Evolutionary conservation across 129 eudicot species (phyloP), one percentile per base, ranked within the genome.

Genomic region (Helianthus tuberosus): DNA sequence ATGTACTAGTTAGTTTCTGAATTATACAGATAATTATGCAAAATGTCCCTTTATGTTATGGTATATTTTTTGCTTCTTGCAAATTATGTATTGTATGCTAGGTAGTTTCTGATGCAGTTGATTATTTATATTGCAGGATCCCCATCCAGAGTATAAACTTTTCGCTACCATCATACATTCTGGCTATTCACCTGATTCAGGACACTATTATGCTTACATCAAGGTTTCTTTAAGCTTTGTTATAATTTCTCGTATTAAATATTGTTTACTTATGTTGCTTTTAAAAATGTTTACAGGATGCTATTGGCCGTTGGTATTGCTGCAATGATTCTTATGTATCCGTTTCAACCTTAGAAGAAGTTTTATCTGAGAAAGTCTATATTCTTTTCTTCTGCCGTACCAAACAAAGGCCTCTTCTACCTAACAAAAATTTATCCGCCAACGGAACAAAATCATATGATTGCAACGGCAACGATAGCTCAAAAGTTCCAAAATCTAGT

Each of bases 111-210:
- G 61, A 84, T 77, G 17, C 17, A 68, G 12, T 38, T 12, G 6
- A 36, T 66, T 71, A 57, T 69, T 79, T 35, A 27, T 60, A 66
- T 51, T 78, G 80, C 96, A 95, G 99, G 97, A 91, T 74, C 84
- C 70, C 63, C 78, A 83, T 64, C 96, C 97, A 14, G 97, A 95
- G 81, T 95, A 95, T 76, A 89, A 81, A 53, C 96, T 95, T 71
- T 95, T 86, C 73, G 99, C 94, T 16, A 86, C 99, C 64, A 95
- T 95, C 75, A 93, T 95, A 55, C 99, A 95, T 87, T 91, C 97
- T 44, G 99, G 99, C 59, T 82, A 80, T 74, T 91, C 99, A 36
- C 96, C 97, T 6, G 97, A 95, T 84, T 91, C 99, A 41, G 99
- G 99, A 58, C 99, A 95, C 80, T 95, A 95, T 75, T 95, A 91